phyloP scores from a whole-genome alignment of 176 grass and related monocot genomes.

The Calamus simplicifolius region DNA sequence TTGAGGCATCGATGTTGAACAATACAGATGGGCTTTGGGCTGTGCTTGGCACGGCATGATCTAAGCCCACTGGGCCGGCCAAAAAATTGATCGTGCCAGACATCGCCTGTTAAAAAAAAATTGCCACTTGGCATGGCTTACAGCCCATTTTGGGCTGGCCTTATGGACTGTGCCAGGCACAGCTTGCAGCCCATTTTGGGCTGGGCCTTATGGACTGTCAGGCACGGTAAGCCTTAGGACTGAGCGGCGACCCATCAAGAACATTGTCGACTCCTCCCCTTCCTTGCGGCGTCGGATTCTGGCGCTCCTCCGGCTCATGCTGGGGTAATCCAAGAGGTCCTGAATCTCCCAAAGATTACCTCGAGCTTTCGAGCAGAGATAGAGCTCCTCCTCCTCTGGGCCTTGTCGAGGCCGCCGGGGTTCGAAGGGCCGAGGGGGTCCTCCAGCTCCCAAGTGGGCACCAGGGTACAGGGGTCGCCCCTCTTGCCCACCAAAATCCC shows the following conservation, averaged over 20 bases:
- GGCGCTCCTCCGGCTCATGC: slow-evolving; percentile 1
- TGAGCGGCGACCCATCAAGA: background rate
- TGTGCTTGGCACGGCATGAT: too few relatives aligned
- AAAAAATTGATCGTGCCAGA: too few relatives aligned
- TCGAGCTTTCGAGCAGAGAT: slow-evolving; percentile 81
- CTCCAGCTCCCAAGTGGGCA: slow-evolving; percentile 72
- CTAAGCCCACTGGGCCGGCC: too few relatives aligned
- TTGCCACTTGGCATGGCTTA: too few relatives aligned
- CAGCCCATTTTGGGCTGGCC: too few relatives aligned
- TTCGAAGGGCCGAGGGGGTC: slow-evolving; percentile 17
- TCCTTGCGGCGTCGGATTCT: slow-evolving; percentile 41
- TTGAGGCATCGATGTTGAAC: too few relatives aligned
- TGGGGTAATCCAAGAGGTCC: slow-evolving; percentile 6
- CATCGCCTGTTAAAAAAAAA: too few relatives aligned
- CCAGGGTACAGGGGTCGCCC: slow-evolving; percentile 39
- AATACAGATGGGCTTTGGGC: too few relatives aligned
- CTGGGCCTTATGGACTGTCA: too few relatives aligned
- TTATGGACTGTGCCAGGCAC: too few relatives aligned
- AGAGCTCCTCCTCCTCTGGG: slow-evolving; percentile 34
- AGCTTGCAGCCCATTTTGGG: too few relatives aligned
- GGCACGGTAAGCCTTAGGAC: too few relatives aligned
- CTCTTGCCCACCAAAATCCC: slow-evolving; percentile 27
- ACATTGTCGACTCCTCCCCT: background rate
- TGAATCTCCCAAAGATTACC: slow-evolving; percentile 97
- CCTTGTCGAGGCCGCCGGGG: background rate